Percentiles rank a stretch among this genome's conserved stretches.
These are phyloP conservation scores for Aegilops bicornis DNA, from an alignment of 176 grass and related monocot species.

Conservation along the genomic window DNA sequence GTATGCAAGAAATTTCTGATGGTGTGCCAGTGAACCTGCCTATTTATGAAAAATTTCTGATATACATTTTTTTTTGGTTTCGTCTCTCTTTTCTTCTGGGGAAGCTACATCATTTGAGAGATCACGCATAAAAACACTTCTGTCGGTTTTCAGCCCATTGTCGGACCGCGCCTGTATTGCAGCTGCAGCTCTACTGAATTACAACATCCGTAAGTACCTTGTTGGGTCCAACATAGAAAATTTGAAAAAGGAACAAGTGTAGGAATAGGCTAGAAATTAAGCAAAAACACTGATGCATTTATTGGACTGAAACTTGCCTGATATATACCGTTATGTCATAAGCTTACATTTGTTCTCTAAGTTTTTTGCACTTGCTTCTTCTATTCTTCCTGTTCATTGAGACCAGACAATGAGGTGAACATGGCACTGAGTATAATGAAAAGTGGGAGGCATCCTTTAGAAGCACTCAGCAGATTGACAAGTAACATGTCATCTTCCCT, in stretches of 20 bases:
- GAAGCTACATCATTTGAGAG: slow-evolving; percentile 66
- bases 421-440: slow-evolving; percentile 40
- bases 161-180: slow-evolving; percentile 30
- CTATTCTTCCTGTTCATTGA: slow-evolving; percentile 32
- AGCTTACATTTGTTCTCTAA: not conserved
- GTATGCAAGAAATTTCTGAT: slow-evolving; percentile 14
- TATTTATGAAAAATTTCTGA: not conserved
- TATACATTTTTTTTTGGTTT: not conserved
- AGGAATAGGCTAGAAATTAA: not conserved
- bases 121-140: slow-evolving; percentile 49
- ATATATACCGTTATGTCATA: not conserved
- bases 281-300: not conserved
- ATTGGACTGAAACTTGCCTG: not conserved
- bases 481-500: slow-evolving; percentile 46
- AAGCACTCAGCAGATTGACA: slow-evolving; percentile 46
- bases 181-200: slow-evolving; percentile 48
- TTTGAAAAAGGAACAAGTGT: not conserved
- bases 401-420: slow-evolving; percentile 50
- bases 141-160: slow-evolving; percentile 43
- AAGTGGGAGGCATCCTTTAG: slow-evolving; percentile 49
- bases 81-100: not conserved
- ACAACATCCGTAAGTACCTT: slow-evolving; percentile 50
- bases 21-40: not conserved
- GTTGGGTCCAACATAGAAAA: not conserved
- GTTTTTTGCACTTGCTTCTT: not conserved